Percentiles rank a stretch among this genome's conserved stretches.
Evolutionary conservation across 2,329 filamentous ascomycete genomes (phyloP).

Genomic region (Pseudogymnoascus sp.): DNA sequence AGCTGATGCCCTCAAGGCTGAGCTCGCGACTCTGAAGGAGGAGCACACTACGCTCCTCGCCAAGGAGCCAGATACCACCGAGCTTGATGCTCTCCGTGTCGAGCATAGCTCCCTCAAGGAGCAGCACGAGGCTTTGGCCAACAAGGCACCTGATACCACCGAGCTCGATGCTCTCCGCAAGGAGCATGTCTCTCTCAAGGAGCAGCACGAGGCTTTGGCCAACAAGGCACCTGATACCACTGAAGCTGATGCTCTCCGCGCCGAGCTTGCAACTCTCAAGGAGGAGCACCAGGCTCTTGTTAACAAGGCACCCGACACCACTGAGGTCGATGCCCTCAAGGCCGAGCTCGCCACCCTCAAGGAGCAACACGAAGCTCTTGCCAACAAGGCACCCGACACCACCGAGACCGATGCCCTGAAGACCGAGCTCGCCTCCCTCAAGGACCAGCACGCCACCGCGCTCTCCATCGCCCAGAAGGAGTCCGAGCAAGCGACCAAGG

Average conservation of each 20-base stretch:
- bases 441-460: conserved; percentile 41
- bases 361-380: conserved; percentile 39
- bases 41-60: conserved; percentile 39
- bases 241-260: conserved; percentile 43
- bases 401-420: conserved; percentile 46
- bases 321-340: conserved; percentile 42
- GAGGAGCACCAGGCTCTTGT: conserved; percentile 39
- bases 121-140: conserved; percentile 47
- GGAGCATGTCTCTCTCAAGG: conserved; percentile 23
- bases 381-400: conserved; percentile 49
- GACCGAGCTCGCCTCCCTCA: conserved; percentile 43
- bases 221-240: conserved; percentile 47
- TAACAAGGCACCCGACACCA: conserved; percentile 46
- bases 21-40: conserved; percentile 43
- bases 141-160: conserved; percentile 48
- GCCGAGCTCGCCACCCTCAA: conserved; percentile 49
- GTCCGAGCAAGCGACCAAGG: conserved; percentile 29
- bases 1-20: conserved; percentile 43
- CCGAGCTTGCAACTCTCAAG: conserved; percentile 20
- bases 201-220: conserved; percentile 47
- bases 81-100: conserved; percentile 39
- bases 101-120: conserved; percentile 32
- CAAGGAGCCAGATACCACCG: conserved; percentile 24
- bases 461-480: conserved; percentile 31
- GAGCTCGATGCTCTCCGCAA: conserved; percentile 42